phyloP scores from a whole-genome alignment of 2,329 filamentous ascomycete species.

The Paraphaeosphaeria sporulosa region DNA sequence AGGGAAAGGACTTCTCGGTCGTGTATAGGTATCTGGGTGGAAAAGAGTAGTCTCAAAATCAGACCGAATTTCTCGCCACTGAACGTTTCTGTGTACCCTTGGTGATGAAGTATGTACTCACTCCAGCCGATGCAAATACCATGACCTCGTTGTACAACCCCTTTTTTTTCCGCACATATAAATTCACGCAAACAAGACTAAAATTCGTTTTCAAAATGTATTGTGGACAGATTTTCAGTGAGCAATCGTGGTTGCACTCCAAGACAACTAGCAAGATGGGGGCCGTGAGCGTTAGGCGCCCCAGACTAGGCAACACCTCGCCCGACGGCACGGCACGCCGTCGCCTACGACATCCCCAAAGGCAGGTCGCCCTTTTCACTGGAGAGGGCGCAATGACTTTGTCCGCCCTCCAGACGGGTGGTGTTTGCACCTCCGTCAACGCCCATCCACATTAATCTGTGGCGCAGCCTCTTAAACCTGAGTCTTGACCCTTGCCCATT shows the following conservation, averaged over 20 bases:
- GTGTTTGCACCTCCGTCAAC: background rate
- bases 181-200: no score
- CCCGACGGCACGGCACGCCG: background rate
- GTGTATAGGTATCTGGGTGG: constrained; percentile 60
- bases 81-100: background rate
- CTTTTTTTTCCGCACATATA: no score
- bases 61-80: background rate
- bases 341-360: background rate
- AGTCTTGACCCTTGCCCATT: background rate
- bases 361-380: constrained; percentile 1
- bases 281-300: background rate
- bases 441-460: background rate
- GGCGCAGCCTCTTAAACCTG: background rate
- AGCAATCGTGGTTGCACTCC: background rate
- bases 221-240: background rate
- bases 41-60: constrained; percentile 45
- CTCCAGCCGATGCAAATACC: background rate
- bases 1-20: constrained; percentile 60
- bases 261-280: no score
- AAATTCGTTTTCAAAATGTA: no score
- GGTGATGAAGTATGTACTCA: background rate
- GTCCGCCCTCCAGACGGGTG: background rate
- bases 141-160: no score
- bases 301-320: background rate
- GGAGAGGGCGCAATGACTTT: background rate